Evolutionary conservation across 164 flowering plant species (phyloP).

Genomic region (Cinnamomum micranthum): DNA sequence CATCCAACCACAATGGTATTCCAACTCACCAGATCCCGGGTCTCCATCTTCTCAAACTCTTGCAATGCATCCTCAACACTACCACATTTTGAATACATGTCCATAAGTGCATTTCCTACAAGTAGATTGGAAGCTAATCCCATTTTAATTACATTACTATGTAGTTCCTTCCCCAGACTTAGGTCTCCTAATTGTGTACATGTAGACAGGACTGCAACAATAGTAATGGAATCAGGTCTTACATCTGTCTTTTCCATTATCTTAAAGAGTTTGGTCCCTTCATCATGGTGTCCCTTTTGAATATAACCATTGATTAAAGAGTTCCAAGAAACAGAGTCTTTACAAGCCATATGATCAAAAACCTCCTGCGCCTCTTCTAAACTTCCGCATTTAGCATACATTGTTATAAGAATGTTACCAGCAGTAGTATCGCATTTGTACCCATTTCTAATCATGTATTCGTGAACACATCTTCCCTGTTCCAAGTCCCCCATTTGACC

Average conservation of each 20-base stretch:
- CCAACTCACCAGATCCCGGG: slow-evolving; percentile 51
- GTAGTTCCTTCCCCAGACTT: slow-evolving; percentile 28
- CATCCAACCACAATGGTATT: slow-evolving; percentile 45
- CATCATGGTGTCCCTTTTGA: slow-evolving; percentile 13
- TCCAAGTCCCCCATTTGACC: slow-evolving; percentile 30
- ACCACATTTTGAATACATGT: slow-evolving; percentile 85
- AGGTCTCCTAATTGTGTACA: slow-evolving; percentile 24
- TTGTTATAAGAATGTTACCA: slow-evolving; percentile 37
- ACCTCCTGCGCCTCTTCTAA: slow-evolving; percentile 27
- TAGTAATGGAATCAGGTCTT: slow-evolving; percentile 29
- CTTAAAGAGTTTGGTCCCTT: slow-evolving; percentile 29
- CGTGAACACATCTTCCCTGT: slow-evolving; percentile 32
- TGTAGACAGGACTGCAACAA: slow-evolving; percentile 27
- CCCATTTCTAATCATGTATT: slow-evolving; percentile 25
- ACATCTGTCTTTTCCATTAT: slow-evolving; percentile 23
- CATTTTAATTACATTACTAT: slow-evolving; percentile 28
- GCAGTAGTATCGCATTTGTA: slow-evolving; percentile 27
- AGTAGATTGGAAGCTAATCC: slow-evolving; percentile 32
- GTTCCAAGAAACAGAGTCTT: slow-evolving; percentile 48
- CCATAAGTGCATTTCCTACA: slow-evolving; percentile 56
- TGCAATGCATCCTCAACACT: slow-evolving; percentile 15
- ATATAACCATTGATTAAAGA: slow-evolving; percentile 35
- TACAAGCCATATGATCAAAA: slow-evolving; percentile 26
- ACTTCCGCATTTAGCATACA: slow-evolving; percentile 44
- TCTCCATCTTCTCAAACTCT: slow-evolving; percentile 18